A percentile compares a stretch with the other conserved stretches of the same genome.
Evolutionary conservation across 495 filamentous ascomycete genomes (phyloP).

Genomic region (Stereocaulon alpinum): DNA sequence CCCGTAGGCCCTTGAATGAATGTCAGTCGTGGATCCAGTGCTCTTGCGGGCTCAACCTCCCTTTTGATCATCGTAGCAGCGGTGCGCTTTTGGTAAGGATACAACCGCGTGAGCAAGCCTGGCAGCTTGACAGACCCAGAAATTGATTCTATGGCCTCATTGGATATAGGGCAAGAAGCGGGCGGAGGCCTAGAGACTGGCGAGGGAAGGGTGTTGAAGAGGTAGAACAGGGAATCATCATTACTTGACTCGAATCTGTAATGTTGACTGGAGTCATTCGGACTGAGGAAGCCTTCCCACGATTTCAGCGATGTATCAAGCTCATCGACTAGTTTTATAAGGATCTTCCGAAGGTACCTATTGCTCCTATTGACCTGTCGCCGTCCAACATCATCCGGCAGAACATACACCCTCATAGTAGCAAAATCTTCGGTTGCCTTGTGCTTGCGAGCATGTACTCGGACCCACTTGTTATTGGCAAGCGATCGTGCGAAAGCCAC

Average conservation of each 20-base stretch:
- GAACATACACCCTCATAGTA: slow-evolving; percentile 50
- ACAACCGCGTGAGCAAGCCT: slow-evolving; percentile 58
- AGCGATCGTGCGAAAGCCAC: not conserved
- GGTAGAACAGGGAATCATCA: slow-evolving; percentile 59
- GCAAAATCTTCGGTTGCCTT: slow-evolving; percentile 14
- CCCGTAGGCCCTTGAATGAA: slow-evolving; percentile 48
- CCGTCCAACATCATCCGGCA: slow-evolving; percentile 56
- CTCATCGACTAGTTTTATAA: slow-evolving; percentile 40
- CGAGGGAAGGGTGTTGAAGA: slow-evolving; percentile 77
- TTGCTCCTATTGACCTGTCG: slow-evolving; percentile 35
- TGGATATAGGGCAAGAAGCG: slow-evolving; percentile 46
- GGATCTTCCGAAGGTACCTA: slow-evolving; percentile 32
- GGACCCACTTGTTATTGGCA: slow-evolving; percentile 10
- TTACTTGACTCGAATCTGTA: slow-evolving; percentile 25
- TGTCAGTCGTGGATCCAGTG: slow-evolving; percentile 65
- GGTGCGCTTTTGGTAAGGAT: slow-evolving; percentile 71
- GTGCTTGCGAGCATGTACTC: slow-evolving; percentile 12
- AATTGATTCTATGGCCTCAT: slow-evolving; percentile 52
- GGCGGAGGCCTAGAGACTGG: slow-evolving; percentile 47
- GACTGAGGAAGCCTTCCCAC: slow-evolving; percentile 42
- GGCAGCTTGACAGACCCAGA: slow-evolving; percentile 38
- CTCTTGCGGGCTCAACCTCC: slow-evolving; percentile 53
- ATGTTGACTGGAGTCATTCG: slow-evolving; percentile 2
- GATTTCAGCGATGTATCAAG: slow-evolving; percentile 46
- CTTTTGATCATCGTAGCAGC: slow-evolving; percentile 80